A percentile compares a stretch with the other conserved stretches of the same genome.
Conservation (phyloP, 768 basidiomycete species). For the Tylopilus vinaceipallidus region DNA sequence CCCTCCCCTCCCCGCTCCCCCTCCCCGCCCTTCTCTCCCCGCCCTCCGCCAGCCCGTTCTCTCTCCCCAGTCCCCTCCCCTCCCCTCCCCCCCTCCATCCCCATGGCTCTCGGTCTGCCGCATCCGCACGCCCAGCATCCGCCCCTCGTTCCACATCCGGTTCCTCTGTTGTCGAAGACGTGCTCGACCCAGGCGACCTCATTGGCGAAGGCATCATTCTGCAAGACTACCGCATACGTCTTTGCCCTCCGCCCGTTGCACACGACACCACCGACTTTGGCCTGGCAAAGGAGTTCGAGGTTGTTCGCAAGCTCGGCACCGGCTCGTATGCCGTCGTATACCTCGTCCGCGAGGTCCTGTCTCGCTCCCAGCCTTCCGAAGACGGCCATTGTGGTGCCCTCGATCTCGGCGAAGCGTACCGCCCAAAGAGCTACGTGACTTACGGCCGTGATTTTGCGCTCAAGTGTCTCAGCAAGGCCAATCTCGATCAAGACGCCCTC, state of each 20-base stretch:
- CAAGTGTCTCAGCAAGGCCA: slow-evolving; percentile 93
- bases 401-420: slow-evolving; percentile 46
- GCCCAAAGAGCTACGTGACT: slow-evolving; percentile 36
- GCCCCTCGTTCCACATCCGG: slow-evolving; percentile 29
- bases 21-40: slow-evolving; percentile 33
- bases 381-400: slow-evolving; percentile 54
- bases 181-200: slow-evolving; percentile 69
- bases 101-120: slow-evolving; percentile 36
- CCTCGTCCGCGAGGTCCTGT: slow-evolving; percentile 73
- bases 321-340: slow-evolving; percentile 96
- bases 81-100: slow-evolving; percentile 35
- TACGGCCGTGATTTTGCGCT: slow-evolving; percentile 90
- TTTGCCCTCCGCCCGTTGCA: slow-evolving; percentile 43
- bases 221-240: slow-evolving; percentile 63
- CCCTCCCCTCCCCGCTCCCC: slow-evolving; percentile 29
- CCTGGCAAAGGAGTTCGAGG: slow-evolving; percentile 72
- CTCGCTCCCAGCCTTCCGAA: slow-evolving; percentile 42
- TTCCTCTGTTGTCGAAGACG: slow-evolving; percentile 42
- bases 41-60: slow-evolving; percentile 29
- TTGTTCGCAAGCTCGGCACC: slow-evolving; percentile 80
- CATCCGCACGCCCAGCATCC: slow-evolving; percentile 19
- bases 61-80: slow-evolving; percentile 34
- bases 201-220: slow-evolving; percentile 67
- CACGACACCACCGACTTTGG: slow-evolving; percentile 37
- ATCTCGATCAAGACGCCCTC: slow-evolving; percentile 86